These are phyloP conservation scores for Rhodomyrtus psidioides DNA, from an alignment of 441 rosid genomes.

Conservation along the genomic window DNA sequence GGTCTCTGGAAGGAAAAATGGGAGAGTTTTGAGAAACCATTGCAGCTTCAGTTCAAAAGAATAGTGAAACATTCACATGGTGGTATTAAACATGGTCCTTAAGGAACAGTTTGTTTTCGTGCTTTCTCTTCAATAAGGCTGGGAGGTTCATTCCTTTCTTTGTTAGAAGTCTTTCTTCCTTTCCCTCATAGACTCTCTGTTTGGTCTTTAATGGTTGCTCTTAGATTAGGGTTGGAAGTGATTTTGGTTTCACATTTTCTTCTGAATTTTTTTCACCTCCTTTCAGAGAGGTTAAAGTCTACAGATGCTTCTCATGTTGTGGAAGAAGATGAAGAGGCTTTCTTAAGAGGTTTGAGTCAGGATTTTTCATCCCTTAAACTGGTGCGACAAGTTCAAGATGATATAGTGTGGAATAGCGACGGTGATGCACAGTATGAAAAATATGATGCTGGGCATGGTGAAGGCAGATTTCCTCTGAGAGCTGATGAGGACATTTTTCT, in stretches of 20 bases:
- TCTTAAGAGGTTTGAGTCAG: conserved; percentile 49
- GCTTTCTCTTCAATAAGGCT: background rate
- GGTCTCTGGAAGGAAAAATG: background rate
- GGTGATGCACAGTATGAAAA: conserved; percentile 25
- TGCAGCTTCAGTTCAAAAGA: background rate
- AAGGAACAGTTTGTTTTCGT: background rate
- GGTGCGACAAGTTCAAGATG: conserved; percentile 28
- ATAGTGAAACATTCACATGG: background rate
- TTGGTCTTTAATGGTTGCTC: background rate
- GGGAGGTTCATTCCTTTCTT: background rate
- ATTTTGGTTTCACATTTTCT: conserved; percentile 7
- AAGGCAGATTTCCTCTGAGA: conserved; percentile 22
- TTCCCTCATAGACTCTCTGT: background rate
- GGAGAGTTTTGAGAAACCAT: background rate
- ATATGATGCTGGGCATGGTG: conserved; percentile 27
- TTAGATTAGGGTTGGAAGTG: conserved; percentile 4
- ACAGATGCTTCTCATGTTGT: conserved; percentile 54
- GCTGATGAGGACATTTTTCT: conserved; percentile 37
- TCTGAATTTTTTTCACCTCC: conserved; percentile 7
- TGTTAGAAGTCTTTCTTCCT: background rate
- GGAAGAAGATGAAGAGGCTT: conserved; percentile 91
- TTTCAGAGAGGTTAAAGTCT: conserved; percentile 54
- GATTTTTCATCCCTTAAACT: conserved; percentile 24
- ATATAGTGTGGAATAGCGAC: conserved; percentile 24
- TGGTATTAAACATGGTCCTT: background rate